Percentiles rank a stretch among this genome's conserved stretches.
These are phyloP conservation scores for Monosporascus sp. DNA, from an alignment of 2,329 filamentous ascomycete genomes.

Conservation along the genomic window DNA sequence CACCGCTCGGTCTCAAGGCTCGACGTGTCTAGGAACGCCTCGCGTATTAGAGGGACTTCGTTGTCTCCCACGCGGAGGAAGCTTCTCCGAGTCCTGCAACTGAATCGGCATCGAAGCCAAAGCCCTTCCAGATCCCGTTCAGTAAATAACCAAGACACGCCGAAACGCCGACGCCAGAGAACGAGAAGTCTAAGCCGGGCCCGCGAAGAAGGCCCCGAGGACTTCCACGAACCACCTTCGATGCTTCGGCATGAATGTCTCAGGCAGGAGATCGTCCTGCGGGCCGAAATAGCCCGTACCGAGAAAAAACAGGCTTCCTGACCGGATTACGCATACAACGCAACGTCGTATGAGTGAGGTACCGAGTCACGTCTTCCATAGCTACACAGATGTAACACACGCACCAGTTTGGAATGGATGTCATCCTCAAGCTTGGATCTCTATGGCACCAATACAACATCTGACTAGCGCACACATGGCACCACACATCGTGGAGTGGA, in stretches of 20 bases:
- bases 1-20: constrained; percentile 31
- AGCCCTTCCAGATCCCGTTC: constrained; percentile 33
- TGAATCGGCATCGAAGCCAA: constrained; percentile 37
- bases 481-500: too few species aligned
- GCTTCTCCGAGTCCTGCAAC: constrained; percentile 34
- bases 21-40: constrained; percentile 19
- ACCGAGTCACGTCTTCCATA: too few species aligned
- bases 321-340: neutral
- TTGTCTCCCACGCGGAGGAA: constrained; percentile 36
- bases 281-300: constrained; percentile 4
- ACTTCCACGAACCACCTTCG: constrained; percentile 4
- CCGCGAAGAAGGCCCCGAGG: constrained; percentile 12
- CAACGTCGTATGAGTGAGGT: too few species aligned
- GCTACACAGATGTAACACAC: too few species aligned
- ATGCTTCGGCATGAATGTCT: neutral
- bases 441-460: too few species aligned
- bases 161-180: constrained; percentile 29
- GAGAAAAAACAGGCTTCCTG: constrained; percentile 11
- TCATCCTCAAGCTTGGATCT: too few species aligned
- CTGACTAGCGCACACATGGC: too few species aligned
- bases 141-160: constrained; percentile 13
- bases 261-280: constrained; percentile 18
- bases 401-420: too few species aligned
- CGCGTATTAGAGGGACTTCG: constrained; percentile 21
- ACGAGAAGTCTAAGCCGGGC: constrained; percentile 31